Percentiles rank a stretch among this genome's conserved stretches.
phyloP scores from a whole-genome alignment of 129 eudicot species.

The Scalesia atractyloides region DNA sequence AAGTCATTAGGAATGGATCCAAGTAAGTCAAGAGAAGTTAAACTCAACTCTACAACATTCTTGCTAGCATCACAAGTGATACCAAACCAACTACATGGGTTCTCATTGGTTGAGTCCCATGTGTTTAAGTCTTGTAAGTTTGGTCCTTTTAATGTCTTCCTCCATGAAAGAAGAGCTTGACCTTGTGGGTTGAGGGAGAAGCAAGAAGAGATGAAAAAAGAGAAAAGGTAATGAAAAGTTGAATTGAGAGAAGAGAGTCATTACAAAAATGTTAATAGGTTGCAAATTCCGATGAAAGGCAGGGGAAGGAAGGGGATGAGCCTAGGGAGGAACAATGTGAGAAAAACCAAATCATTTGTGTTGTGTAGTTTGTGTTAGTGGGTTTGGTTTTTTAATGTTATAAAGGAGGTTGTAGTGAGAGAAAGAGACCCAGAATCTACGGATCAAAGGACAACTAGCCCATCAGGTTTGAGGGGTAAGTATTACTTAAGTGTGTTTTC shows the following conservation, averaged over 20 bases:
- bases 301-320: slow-evolving; percentile 56
- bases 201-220: slow-evolving; percentile 18
- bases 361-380: slow-evolving; percentile 43
- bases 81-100: slow-evolving; percentile 81
- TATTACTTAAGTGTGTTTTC: background rate
- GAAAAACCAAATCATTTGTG: slow-evolving; percentile 67
- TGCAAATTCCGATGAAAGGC: slow-evolving; percentile 58
- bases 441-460: slow-evolving; percentile 97
- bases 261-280: slow-evolving; percentile 44
- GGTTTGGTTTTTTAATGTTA: slow-evolving; percentile 20
- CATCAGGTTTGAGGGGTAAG: slow-evolving; percentile 45
- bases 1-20: slow-evolving; percentile 62
- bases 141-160: slow-evolving; percentile 52
- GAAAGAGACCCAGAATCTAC: slow-evolving; percentile 62
- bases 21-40: slow-evolving; percentile 66
- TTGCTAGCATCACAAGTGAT: slow-evolving; percentile 53
- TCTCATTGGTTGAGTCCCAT: slow-evolving; percentile 60
- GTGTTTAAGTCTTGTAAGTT: slow-evolving; percentile 41
- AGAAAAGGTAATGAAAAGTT: slow-evolving; percentile 21
- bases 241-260: slow-evolving; percentile 42
- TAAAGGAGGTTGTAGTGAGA: slow-evolving; percentile 31
- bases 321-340: slow-evolving; percentile 65
- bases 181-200: slow-evolving; percentile 72
- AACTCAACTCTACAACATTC: slow-evolving; percentile 56
- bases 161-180: slow-evolving; percentile 72